phyloP scores from a whole-genome alignment of 1,139 yeast species.

The Scheffersomyces titani region DNA sequence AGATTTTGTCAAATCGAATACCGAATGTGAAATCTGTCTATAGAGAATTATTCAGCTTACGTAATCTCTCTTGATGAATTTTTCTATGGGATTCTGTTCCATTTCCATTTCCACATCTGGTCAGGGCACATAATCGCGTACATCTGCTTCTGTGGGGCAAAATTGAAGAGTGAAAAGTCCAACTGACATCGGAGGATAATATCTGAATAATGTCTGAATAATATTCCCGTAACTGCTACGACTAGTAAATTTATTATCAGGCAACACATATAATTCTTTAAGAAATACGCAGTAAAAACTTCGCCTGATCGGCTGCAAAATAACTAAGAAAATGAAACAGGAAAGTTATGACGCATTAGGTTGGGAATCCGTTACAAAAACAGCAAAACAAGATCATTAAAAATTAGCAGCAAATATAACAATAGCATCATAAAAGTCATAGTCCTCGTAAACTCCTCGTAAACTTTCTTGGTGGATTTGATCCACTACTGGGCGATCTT shows the following conservation, averaged over 20 bases:
- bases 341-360: background rate
- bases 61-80: background rate
- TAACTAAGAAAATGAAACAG: background rate
- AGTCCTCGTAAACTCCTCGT: background rate
- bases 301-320: background rate
- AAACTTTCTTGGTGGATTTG: background rate
- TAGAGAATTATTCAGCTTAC: background rate
- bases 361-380: background rate
- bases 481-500: constrained; percentile 8
- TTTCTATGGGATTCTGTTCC: background rate
- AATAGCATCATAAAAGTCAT: background rate
- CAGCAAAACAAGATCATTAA: background rate
- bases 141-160: background rate
- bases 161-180: too few species aligned
- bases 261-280: background rate
- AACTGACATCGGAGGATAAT: too few species aligned
- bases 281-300: background rate
- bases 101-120: background rate
- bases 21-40: background rate
- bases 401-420: background rate
- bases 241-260: background rate
- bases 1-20: background rate
- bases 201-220: background rate
- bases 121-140: background rate
- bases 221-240: background rate